Evolutionary conservation across 768 basidiomycete species (phyloP).

Genomic region (Scleroderma bovista): DNA sequence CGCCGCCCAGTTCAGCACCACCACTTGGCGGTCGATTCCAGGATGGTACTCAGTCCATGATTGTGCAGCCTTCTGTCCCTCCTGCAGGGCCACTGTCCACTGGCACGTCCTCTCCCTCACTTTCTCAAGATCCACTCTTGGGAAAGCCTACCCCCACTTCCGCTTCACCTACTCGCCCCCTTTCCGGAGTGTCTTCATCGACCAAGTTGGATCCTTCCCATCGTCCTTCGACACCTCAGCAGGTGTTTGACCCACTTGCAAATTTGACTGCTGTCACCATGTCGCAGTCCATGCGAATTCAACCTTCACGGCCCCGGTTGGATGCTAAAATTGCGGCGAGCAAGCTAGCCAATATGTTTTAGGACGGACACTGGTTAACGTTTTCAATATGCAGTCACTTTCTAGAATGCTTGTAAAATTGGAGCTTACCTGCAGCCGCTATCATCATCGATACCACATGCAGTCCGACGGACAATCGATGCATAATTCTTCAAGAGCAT

Average conservation of each 20-base stretch:
- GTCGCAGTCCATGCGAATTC: slow-evolving; percentile 69
- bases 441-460: not conserved
- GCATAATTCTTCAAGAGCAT: not conserved
- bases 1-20: slow-evolving; percentile 36
- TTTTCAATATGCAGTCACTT: slow-evolving; percentile 4
- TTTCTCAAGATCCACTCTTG: slow-evolving; percentile 16
- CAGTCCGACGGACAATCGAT: not conserved
- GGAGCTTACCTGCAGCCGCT: not conserved
- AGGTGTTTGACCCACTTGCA: slow-evolving; percentile 57
- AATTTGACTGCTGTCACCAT: slow-evolving; percentile 56
- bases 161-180: slow-evolving; percentile 11
- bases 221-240: slow-evolving; percentile 20
- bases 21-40: slow-evolving; percentile 61
- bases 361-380: slow-evolving; percentile 11
- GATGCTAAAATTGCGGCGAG: slow-evolving; percentile 86
- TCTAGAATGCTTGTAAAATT: slow-evolving; percentile 4
- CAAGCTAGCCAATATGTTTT: slow-evolving; percentile 89
- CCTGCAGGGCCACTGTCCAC: slow-evolving; percentile 29
- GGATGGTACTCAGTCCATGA: slow-evolving; percentile 81
- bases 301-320: slow-evolving; percentile 65
- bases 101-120: slow-evolving; percentile 29
- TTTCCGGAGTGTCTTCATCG: slow-evolving; percentile 11
- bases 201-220: slow-evolving; percentile 2
- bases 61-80: slow-evolving; percentile 47
- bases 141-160: slow-evolving; percentile 7